phyloP scores from a whole-genome alignment of 2,329 filamentous ascomycete species.

The Fusarium sp. region DNA sequence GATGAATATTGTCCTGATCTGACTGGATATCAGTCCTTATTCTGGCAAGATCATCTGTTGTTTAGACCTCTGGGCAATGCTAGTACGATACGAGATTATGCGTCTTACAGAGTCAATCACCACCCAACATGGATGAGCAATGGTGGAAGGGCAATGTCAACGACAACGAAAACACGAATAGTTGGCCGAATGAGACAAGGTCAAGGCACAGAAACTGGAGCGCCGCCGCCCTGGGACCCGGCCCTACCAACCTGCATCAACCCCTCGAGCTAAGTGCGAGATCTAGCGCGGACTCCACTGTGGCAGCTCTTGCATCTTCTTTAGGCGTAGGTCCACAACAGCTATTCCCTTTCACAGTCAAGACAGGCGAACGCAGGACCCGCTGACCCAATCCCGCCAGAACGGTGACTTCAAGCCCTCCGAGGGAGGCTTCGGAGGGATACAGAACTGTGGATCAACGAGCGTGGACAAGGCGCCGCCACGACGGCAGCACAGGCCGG shows the following conservation, averaged over 20 bases:
- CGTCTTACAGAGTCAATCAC: constrained; percentile 3
- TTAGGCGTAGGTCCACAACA: constrained; percentile 22
- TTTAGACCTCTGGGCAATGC: neutral
- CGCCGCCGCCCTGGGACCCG: constrained; percentile 37
- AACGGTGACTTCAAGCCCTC: constrained; percentile 34
- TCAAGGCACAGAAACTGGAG: constrained; percentile 12
- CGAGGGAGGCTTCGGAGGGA: constrained; percentile 38
- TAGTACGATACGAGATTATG: constrained; percentile 10
- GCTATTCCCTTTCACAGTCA: constrained; percentile 29
- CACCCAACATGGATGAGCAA: constrained; percentile 14
- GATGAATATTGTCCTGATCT: neutral
- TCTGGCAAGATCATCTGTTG: constrained; percentile 1
- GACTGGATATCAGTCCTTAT: neutral
- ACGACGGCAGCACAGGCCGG: constrained; percentile 43
- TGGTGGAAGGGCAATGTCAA: constrained; percentile 20
- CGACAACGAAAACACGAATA: constrained; percentile 18
- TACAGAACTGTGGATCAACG: constrained; percentile 31
- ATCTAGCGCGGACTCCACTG: constrained; percentile 28
- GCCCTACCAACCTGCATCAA: constrained; percentile 38
- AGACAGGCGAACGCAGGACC: constrained; percentile 26
- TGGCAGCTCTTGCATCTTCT: constrained; percentile 33
- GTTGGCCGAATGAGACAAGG: constrained; percentile 19
- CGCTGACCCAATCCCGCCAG: constrained; percentile 26
- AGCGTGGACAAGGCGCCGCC: constrained; percentile 42
- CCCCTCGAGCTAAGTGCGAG: constrained; percentile 39